These are phyloP conservation scores for Pyrenochaeta sp. DNA, from an alignment of 2,329 filamentous ascomycete genomes.

Conservation along the genomic window DNA sequence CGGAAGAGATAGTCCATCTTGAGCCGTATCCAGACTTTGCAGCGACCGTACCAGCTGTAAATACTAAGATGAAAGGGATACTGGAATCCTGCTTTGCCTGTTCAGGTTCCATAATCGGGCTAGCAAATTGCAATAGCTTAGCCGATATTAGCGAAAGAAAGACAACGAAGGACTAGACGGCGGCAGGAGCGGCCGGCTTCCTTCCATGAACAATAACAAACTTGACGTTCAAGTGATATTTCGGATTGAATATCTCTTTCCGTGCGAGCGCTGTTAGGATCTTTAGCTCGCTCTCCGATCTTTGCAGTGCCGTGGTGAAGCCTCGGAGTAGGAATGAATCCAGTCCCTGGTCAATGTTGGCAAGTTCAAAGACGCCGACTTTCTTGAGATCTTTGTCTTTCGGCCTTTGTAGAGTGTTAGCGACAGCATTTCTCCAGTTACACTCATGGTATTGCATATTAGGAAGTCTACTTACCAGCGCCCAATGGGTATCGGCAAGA, in stretches of 20 bases:
- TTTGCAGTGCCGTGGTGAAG: constrained; percentile 10
- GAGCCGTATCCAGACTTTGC: background rate
- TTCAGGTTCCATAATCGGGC: background rate
- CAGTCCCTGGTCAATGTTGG: constrained; percentile 15
- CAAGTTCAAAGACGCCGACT: constrained; percentile 19
- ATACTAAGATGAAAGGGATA: background rate
- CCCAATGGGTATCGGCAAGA: constrained; percentile 10
- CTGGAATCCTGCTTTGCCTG: background rate
- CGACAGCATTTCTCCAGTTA: background rate
- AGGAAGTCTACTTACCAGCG: constrained; percentile 4
- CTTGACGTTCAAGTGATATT: constrained; percentile 11
- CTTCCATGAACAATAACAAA: constrained; percentile 11
- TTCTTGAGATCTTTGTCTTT: constrained; percentile 25
- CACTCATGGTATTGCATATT: background rate
- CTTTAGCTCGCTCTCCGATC: constrained; percentile 10
- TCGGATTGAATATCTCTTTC: constrained; percentile 11
- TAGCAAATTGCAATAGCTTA: background rate
- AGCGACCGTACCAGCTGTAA: background rate
- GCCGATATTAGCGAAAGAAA: background rate
- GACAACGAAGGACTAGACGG: background rate
- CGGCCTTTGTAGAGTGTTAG: constrained; percentile 12
- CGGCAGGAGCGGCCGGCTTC: constrained; percentile 1
- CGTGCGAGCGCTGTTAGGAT: constrained; percentile 11
- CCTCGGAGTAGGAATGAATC: constrained; percentile 11
- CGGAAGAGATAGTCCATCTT: background rate